Percentiles rank a stretch among this genome's conserved stretches.
Conservation (phyloP, 2,329 filamentous ascomycete species). For the Talaromyces pinophilus region DNA sequence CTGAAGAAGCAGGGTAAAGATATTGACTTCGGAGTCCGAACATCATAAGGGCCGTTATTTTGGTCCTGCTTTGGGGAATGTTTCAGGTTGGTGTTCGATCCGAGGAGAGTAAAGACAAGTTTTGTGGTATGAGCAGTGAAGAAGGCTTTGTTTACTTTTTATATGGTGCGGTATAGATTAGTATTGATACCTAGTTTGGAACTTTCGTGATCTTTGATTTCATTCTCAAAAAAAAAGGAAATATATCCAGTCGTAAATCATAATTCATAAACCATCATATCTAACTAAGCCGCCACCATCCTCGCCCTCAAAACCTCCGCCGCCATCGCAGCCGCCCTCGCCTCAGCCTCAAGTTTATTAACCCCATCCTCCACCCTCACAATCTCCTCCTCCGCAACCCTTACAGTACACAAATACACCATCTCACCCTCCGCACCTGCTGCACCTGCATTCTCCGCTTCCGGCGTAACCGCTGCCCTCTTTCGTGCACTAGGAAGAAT, state of each 20-base stretch:
- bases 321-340: constrained; percentile 23
- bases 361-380: constrained; percentile 22
- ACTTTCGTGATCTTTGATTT: background rate
- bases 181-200: background rate
- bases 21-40: too few relatives aligned
- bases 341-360: constrained; percentile 24
- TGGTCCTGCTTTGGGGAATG: too few relatives aligned
- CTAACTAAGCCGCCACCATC: background rate
- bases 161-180: background rate
- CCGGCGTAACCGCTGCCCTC: background rate
- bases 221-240: background rate
- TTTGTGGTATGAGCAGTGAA: too few relatives aligned
- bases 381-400: constrained; percentile 21
- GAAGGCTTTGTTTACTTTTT: too few relatives aligned
- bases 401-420: constrained; percentile 19
- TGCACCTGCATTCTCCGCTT: background rate
- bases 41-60: too few relatives aligned
- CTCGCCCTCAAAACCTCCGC: constrained; percentile 21
- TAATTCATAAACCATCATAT: background rate
- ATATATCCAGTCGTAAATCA: constrained; percentile 5
- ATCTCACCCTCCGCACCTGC: background rate
- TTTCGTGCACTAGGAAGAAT: constrained; percentile 2
- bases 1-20: too few relatives aligned
- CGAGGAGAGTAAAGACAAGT: too few relatives aligned
- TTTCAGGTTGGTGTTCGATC: too few relatives aligned